Conservation (phyloP, 2,329 filamentous ascomycete species). For the Ophiostoma angusticollis region DNA sequence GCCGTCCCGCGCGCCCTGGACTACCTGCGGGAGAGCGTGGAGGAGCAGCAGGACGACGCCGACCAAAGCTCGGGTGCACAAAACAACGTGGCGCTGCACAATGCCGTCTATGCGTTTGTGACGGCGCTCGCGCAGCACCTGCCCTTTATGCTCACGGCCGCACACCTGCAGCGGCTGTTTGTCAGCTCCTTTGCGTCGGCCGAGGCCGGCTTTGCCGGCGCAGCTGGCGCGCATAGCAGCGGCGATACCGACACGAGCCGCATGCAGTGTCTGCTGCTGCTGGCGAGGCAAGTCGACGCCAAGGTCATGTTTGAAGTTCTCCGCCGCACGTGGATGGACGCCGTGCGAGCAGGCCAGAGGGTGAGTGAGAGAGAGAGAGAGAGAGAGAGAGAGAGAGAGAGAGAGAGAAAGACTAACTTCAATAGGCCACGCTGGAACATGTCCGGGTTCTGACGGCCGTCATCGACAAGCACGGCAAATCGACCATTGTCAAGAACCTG, state of each 20-base stretch:
- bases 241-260: slow-evolving; percentile 53
- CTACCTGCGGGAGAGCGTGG: slow-evolving; percentile 55
- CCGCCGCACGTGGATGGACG: slow-evolving; percentile 56
- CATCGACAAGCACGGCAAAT: slow-evolving; percentile 68
- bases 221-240: too few relatives aligned
- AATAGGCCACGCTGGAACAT: slow-evolving; percentile 52
- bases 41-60: slow-evolving; percentile 28
- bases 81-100: slow-evolving; percentile 53
- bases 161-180: slow-evolving; percentile 61
- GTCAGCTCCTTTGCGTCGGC: slow-evolving; percentile 61
- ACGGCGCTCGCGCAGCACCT: slow-evolving; percentile 69
- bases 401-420: too few relatives aligned
- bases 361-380: too few relatives aligned
- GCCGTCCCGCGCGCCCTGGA: slow-evolving; percentile 59
- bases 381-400: too few relatives aligned
- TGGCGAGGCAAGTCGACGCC: slow-evolving; percentile 66
- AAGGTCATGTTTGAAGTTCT: slow-evolving; percentile 64
- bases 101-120: slow-evolving; percentile 70
- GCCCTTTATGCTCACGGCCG: slow-evolving; percentile 75
- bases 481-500: slow-evolving; percentile 63
- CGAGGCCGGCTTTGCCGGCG: slow-evolving; percentile 44
- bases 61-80: too few relatives aligned
- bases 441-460: slow-evolving; percentile 56
- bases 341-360: slow-evolving; percentile 46
- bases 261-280: slow-evolving; percentile 54